Percentiles rank a stretch among this genome's conserved stretches.
phyloP scores from a whole-genome alignment of 345 rosid species.

The Eucalyptus marginata region DNA sequence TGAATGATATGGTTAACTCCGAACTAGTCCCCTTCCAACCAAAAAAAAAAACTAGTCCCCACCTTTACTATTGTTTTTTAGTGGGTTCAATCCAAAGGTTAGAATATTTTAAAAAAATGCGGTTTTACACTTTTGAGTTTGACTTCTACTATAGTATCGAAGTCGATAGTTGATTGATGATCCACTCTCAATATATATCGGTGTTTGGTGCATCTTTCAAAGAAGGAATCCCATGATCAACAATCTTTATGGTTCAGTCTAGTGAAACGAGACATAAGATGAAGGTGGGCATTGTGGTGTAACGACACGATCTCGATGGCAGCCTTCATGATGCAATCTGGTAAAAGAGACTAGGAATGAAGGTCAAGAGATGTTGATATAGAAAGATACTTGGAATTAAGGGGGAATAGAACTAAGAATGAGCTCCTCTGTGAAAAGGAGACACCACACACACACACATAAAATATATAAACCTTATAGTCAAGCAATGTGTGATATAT shows the following conservation, averaged over 20 bases:
- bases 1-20: background rate
- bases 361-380: background rate
- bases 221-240: background rate
- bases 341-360: background rate
- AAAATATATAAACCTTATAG: background rate
- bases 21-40: background rate
- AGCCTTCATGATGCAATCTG: rapidly evolving
- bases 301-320: rapidly evolving
- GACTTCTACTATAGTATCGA: too few species aligned
- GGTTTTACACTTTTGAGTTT: background rate
- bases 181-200: background rate
- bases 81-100: background rate
- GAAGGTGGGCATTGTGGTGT: background rate
- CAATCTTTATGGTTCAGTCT: background rate
- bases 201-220: background rate
- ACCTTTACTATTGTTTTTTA: background rate
- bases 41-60: background rate
- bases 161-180: background rate
- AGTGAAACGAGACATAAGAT: background rate
- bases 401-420: rapidly evolving
- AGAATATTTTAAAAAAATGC: background rate
- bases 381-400: background rate
- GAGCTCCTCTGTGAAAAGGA: background rate
- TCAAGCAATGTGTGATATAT: background rate
- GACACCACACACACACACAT: background rate